Evolutionary conservation across 148 eudicot genomes (phyloP).

Genomic region (Amaranthus hypochondriacus): DNA sequence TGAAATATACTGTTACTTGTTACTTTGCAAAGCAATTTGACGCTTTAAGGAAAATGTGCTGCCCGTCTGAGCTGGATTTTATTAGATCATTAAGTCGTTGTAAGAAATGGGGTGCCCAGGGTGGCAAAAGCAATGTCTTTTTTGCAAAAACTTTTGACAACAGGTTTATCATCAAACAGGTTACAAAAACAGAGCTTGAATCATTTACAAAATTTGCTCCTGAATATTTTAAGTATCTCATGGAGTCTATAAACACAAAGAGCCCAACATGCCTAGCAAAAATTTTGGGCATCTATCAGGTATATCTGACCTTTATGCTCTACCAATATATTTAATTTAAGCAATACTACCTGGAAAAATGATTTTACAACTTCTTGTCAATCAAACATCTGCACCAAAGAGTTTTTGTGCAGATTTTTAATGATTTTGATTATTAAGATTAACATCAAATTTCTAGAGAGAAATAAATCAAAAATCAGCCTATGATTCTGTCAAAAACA

Average conservation of each 20-base stretch:
- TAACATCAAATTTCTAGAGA: not conserved
- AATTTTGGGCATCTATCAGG: conserved; percentile 95
- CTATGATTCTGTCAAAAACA: not conserved
- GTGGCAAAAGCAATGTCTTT: conserved; percentile 86
- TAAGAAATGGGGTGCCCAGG: conserved; percentile 98
- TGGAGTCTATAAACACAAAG: conserved; percentile 60
- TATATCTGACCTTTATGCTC: conserved; percentile 27
- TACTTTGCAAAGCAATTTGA: conserved; percentile 85
- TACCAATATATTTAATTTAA: not conserved
- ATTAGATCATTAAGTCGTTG: conserved; percentile 85
- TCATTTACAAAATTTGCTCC: conserved; percentile 91
- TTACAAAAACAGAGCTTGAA: conserved; percentile 95
- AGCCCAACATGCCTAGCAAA: conserved; percentile 95
- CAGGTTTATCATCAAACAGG: conserved; percentile 89
- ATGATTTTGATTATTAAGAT: not conserved
- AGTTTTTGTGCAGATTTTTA: not conserved
- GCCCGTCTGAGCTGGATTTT: conserved; percentile 80
- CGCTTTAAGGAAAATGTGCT: conserved; percentile 80
- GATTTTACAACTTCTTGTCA: not conserved
- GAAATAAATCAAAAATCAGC: not conserved
- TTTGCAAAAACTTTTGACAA: conserved; percentile 94
- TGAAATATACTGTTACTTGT: conserved; percentile 74
- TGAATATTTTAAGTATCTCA: conserved; percentile 74
- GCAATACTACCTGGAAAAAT: not conserved
- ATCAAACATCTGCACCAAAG: not conserved